Evolutionary conservation across 352 stramenopile genomes (phyloP), one percentile per base, ranked within the genome.

Genomic region (Pythium utonaiense): DNA sequence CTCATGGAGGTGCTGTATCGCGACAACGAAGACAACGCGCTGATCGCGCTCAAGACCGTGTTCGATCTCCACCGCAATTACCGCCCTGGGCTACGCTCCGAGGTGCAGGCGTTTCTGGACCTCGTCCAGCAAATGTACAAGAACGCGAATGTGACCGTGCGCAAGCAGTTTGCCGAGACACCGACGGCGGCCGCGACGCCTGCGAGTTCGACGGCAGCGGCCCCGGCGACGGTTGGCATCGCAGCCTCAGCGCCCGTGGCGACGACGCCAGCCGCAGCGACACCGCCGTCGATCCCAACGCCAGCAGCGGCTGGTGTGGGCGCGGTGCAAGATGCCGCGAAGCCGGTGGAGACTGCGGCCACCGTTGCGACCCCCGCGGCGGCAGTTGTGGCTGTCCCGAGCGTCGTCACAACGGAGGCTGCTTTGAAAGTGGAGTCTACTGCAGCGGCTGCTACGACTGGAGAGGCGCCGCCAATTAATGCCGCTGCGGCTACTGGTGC

Each of bases 51-150:
- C 42, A 89, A 96, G 60, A 98, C 97, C 60, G 91, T 99, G 31
- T 99, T 99, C 68, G 95, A 98, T 58, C 70, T 99, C 57, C 96
- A 98, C 73, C 98, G 98, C 61, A 97, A 97, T 64, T 99, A 98
- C 72, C 85, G 93, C 7, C 83, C 91, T 0, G 78, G 74, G 8
- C 75, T 98, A n/a, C 79, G 87, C 19, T 90, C 88, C 40, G 83
- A 98, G 64, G 94, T 98, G 45, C 86, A 91, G 65, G 73, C 84
- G 5, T 95, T 96, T 64, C 66, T 96, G 10, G 84, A 95, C 44
- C 75, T 96, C 49, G 87, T 96, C 12, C 81, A 93, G 64, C 85
- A 93, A 61, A 93, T 96, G 83, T 96, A 96, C 71, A 93, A 91
- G 71, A 93, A 93, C 57, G 62, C 96, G 19, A 85, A 83, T 45